Conservation (phyloP, 306 rosid species). For the Abrus precatorius region DNA sequence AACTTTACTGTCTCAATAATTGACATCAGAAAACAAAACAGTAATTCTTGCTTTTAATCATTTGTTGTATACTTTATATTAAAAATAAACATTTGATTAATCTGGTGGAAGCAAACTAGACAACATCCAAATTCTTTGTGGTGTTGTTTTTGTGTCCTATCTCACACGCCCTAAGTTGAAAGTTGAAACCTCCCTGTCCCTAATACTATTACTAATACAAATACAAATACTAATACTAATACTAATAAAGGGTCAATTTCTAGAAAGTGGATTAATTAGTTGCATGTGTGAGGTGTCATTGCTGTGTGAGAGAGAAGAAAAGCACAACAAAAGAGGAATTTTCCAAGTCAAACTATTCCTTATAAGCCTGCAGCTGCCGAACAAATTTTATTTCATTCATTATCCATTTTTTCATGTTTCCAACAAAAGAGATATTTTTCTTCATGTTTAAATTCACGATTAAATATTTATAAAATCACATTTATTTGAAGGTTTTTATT, state of each 20-base stretch:
- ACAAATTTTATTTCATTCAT: constrained; percentile 43
- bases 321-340: neutral
- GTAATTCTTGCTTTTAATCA: neutral
- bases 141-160: neutral
- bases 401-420: neutral
- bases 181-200: constrained; percentile 1
- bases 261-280: constrained; percentile 11
- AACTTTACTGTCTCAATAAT: too few species aligned
- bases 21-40: too few species aligned
- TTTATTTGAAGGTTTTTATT: too few species aligned
- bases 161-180: neutral
- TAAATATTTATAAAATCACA: too few species aligned
- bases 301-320: neutral
- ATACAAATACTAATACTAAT: too few species aligned
- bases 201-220: too few species aligned
- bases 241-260: constrained; percentile 22
- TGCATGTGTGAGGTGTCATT: neutral
- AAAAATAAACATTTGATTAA: neutral
- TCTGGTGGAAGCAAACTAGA: neutral
- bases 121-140: neutral
- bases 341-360: constrained; percentile 49
- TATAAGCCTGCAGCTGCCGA: constrained; percentile 40
- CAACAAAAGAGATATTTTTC: constrained; percentile 17
- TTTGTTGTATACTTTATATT: neutral
- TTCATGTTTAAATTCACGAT: neutral